phyloP scores from a whole-genome alignment of 768 basidiomycete species.

The Coprinopsis cinerea region DNA sequence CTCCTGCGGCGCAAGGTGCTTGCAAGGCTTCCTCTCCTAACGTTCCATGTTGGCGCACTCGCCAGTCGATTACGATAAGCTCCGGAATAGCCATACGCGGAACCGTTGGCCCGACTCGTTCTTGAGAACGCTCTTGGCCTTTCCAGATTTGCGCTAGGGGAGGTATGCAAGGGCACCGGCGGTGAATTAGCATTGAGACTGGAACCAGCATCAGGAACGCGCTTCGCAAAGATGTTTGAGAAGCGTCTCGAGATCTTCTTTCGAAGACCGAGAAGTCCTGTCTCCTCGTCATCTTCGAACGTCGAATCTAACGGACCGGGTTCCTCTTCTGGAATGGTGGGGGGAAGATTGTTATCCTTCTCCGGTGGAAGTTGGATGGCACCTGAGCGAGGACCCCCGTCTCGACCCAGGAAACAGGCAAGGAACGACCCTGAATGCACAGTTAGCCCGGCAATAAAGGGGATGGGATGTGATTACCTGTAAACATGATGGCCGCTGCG shows the following conservation, averaged over 20 bases:
- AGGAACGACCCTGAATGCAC: constrained; percentile 65
- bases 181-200: constrained; percentile 26
- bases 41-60: constrained; percentile 37
- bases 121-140: constrained; percentile 46
- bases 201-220: constrained; percentile 35
- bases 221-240: constrained; percentile 54
- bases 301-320: constrained; percentile 39
- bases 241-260: constrained; percentile 50
- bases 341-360: constrained; percentile 47
- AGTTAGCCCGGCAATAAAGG: constrained; percentile 4
- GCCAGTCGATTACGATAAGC: constrained; percentile 50
- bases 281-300: constrained; percentile 37
- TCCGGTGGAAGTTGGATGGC: constrained; percentile 79
- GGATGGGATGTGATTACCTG: constrained; percentile 37
- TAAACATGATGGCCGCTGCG: constrained; percentile 70
- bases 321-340: constrained; percentile 66
- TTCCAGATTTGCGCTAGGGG: constrained; percentile 34
- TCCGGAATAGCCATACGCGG: constrained; percentile 73
- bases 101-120: constrained; percentile 61
- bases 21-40: constrained; percentile 50
- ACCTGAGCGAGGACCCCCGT: constrained; percentile 86
- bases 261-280: constrained; percentile 36
- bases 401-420: constrained; percentile 81
- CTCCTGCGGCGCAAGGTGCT: constrained; percentile 47
- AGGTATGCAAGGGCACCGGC: constrained; percentile 41